Base-by-base conservation (phyloP, 2,329 filamentous ascomycete genomes). In the Sarocladium oryzae region DNA sequence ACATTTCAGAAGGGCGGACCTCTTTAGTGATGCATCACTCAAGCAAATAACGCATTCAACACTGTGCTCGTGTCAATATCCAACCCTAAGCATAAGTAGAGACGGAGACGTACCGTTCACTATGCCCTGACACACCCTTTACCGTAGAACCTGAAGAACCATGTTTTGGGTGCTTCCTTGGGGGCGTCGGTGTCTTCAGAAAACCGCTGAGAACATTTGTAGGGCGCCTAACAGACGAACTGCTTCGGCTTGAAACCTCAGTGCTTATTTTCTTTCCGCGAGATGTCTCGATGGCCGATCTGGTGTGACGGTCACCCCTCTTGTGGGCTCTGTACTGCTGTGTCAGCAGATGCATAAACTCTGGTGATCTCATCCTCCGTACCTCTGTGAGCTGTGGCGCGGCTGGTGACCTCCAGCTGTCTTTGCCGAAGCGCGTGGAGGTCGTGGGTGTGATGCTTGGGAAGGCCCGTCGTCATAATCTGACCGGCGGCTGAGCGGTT, bases 31-130 rank as follows among this genome's bases (percentile, higher is more conserved):
- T 2, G 86, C 69, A 55, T 88, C 83, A 56, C 88, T 84, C 61
- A 84, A 70, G 63, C 89, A 95, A 21, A 79, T 81, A 45, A 89
- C 71, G 60, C 89, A 95, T 60, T 86, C 78, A 40, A 85, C 76
- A 53, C 84, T 89, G 46, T 13, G 13, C 16, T 7, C 11, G 20
- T 10, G 16, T 48, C 28, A 48, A 26, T 26, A 32, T 33, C 7
- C 11, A 5, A 18, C 4, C 10, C 20, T 21, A 4, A 7, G 26
- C 13, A 16, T n/a, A 18, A 26, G 13, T 10, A n/a, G 6, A 8
- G 20, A 26, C 9, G 13, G 10, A 26, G 4, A 28, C 36, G 10
- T 43, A 43, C 40, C 40, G 21, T n/a, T 43, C 40, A 21, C 21
- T 4, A 28, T 43, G 40, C 16, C 4, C 10, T 15, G 21, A 10